These are phyloP conservation scores for Globisporangium nagaii DNA, from an alignment of 352 stramenopile species.

Conservation along the genomic window DNA sequence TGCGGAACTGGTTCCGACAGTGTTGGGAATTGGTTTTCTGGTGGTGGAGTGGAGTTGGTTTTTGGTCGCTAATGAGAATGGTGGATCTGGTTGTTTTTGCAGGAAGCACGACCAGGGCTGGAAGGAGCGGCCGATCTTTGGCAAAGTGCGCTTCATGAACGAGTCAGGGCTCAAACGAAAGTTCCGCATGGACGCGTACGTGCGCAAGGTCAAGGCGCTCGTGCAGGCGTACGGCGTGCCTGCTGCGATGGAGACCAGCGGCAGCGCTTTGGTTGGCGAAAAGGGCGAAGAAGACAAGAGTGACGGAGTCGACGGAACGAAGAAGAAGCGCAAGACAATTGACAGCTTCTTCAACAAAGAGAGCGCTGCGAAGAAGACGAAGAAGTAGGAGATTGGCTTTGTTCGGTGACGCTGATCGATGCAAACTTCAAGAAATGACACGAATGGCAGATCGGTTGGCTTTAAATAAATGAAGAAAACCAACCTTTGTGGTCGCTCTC, in stretches of 20 bases:
- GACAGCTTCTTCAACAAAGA: constrained; percentile 15
- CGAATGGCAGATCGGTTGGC: not conserved
- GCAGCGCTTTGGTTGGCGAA: not conserved
- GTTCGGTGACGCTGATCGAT: no score
- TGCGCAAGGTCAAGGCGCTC: constrained; percentile 45
- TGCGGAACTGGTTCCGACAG: no score
- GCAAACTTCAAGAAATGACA: no score
- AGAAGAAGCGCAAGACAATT: constrained; percentile 25
- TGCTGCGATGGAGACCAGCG: not conserved
- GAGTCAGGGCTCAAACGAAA: constrained; percentile 97
- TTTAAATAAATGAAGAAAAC: not conserved
- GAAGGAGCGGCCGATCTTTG: constrained; percentile 95
- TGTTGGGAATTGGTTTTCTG: constrained; percentile 1
- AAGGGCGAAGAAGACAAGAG: not conserved
- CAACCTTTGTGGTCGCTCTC: not conserved
- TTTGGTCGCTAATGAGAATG: not conserved
- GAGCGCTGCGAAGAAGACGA: not conserved
- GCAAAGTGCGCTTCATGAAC: constrained; percentile 99
- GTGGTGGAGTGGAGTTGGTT: not conserved
- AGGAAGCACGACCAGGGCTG: constrained; percentile 97
- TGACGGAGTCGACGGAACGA: not conserved
- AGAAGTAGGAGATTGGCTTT: not conserved
- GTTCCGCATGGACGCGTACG: constrained; percentile 92
- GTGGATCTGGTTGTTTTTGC: not conserved
- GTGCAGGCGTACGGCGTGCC: constrained; percentile 3